phyloP scores from a whole-genome alignment of 257 asterid genomes.

The Avicennia marina region DNA sequence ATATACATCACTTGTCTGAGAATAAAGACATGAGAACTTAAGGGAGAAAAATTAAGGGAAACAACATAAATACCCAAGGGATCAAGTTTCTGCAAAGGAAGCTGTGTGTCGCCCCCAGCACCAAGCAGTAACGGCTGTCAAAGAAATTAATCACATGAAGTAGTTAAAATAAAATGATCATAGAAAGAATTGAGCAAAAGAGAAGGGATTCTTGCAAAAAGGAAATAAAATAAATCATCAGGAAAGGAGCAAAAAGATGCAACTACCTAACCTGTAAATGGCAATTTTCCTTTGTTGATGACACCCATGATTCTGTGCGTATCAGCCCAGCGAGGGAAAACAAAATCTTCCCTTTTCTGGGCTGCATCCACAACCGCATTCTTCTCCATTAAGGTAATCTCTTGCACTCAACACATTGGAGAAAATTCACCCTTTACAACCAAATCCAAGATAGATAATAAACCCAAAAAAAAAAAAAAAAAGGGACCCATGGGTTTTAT shows the following conservation, averaged over 20 bases:
- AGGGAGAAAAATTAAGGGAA: background rate
- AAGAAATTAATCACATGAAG: conserved; percentile 15
- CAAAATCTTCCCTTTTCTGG: conserved; percentile 26
- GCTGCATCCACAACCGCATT: conserved; percentile 5
- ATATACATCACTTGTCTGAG: background rate
- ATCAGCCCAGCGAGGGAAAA: conserved; percentile 16
- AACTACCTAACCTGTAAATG: conserved; percentile 13
- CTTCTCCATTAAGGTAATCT: background rate
- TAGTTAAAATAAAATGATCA: background rate
- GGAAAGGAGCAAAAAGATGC: background rate
- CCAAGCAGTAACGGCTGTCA: conserved; percentile 13
- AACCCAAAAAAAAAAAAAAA: background rate
- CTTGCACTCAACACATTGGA: background rate
- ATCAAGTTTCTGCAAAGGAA: conserved; percentile 20
- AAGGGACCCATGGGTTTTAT: background rate
- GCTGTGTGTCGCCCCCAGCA: conserved; percentile 9
- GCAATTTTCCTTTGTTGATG: conserved; percentile 12
- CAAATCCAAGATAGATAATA: too few relatives aligned
- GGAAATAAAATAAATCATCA: conserved; percentile 21
- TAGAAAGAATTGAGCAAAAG: background rate
- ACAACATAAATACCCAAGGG: conserved; percentile 22
- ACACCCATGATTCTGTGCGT: conserved; percentile 10
- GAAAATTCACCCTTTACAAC: conserved; percentile 13
- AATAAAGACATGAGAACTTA: background rate
- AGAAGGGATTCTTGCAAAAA: conserved; percentile 1